Base-by-base conservation (phyloP, 768 basidiomycete genomes). In the Dentipellis sp. region DNA sequence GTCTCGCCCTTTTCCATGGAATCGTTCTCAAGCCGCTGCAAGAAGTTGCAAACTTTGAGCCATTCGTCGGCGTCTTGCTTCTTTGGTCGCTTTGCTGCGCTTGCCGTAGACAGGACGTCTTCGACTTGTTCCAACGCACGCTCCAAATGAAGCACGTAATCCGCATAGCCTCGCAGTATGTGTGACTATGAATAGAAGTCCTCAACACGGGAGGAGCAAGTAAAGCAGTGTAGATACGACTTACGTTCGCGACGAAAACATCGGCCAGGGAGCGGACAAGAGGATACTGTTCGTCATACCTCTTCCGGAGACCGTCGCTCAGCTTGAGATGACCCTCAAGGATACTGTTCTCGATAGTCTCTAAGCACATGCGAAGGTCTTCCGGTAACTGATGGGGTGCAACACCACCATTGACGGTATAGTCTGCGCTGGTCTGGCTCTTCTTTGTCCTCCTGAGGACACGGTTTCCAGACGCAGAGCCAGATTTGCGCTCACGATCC, bases 241-340 rank as follows among this genome's bases (percentile, higher is more conserved):
- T 71, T 67, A 95, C 94, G 72, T 91, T 92, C 10, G 86, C 81
- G 21, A 94, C 89, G 70, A 97, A 97, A n/a, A 97, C 91, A 64
- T 97, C 94, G 54, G 94, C 94, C 39, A 97, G 78, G 29, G 86
- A 89, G 53, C 94, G 78, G 37, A 97, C 94, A 37, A 97, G 78
- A 12, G 94, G 94, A 66, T 89, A 98, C 62, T 97, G 94, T 62
- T 97, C 92, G 55, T 95, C 93, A 60, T 97, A 98, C 42, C 94
- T 79, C 71, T 90, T 94, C 66, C 81, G 82, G 62, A 99, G 71
- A 19, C 88, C 89, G 52, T 89, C 88, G 53, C 84, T 88, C 36
- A 99, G 78, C 62, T 84, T 80, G 63, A 86, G 78, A 69, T 99
- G 97, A 1, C 97, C 95, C 42, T 90, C 85, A 53, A 97, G 75